Evolutionary conservation across 2,329 filamentous ascomycete genomes (phyloP).

Genomic region (Xylariaceae sp.): DNA sequence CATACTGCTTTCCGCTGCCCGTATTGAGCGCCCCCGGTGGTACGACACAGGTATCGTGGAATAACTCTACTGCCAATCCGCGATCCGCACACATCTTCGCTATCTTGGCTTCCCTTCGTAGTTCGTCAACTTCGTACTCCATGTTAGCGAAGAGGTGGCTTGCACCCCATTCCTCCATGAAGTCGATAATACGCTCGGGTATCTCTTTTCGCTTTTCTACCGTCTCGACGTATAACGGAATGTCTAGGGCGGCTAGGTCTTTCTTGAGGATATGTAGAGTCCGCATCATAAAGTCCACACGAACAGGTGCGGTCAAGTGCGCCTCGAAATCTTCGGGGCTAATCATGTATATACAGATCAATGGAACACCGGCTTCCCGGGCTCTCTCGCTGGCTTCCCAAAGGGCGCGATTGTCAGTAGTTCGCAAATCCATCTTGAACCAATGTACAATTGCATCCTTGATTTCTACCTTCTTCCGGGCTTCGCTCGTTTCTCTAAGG

Average conservation of each 20-base stretch:
- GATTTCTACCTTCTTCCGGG: slow-evolving; percentile 58
- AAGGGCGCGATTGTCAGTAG: slow-evolving; percentile 75
- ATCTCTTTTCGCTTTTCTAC: slow-evolving; percentile 70
- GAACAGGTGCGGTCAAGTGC: slow-evolving; percentile 73
- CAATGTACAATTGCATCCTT: slow-evolving; percentile 79
- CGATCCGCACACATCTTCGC: slow-evolving; percentile 65
- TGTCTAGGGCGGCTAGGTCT: slow-evolving; percentile 73
- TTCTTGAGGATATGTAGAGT: slow-evolving; percentile 69
- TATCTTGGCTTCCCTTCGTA: slow-evolving; percentile 76
- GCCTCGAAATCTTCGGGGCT: slow-evolving; percentile 87
- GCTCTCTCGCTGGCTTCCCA: slow-evolving; percentile 71
- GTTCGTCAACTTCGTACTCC: slow-evolving; percentile 91
- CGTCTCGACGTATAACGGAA: slow-evolving; percentile 79
- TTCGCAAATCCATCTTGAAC: slow-evolving; percentile 85
- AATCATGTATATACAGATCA: slow-evolving; percentile 79
- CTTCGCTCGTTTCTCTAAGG: slow-evolving; percentile 63
- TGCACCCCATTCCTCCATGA: slow-evolving; percentile 75
- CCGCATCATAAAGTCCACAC: slow-evolving; percentile 83
- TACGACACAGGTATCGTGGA: slow-evolving; percentile 85
- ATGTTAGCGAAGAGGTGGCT: slow-evolving; percentile 82
- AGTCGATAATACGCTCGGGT: slow-evolving; percentile 64
- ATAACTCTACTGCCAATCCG: slow-evolving; percentile 72
- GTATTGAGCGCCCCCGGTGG: slow-evolving; percentile 72
- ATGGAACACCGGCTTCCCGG: slow-evolving; percentile 69
- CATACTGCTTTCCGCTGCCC: slow-evolving; percentile 77